phyloP scores from a whole-genome alignment of 78 protist genomes.

The Trichosphaerium sp. region DNA sequence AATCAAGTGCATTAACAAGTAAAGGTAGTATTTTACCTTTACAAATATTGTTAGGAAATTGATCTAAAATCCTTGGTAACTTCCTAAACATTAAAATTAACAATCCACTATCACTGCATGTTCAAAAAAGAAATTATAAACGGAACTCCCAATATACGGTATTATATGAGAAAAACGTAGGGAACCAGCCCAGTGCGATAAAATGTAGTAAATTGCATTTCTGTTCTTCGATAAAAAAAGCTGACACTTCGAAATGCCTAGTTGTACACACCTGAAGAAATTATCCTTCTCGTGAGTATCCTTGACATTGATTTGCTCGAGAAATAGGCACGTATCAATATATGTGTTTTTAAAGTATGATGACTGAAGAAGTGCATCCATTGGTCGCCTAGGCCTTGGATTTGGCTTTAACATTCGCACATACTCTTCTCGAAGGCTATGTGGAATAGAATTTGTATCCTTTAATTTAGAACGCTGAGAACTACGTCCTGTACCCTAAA shows the following conservation, averaged over 20 bases:
- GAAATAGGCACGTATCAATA: slow-evolving; percentile 40
- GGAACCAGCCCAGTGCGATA: too few relatives aligned
- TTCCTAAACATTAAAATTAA: slow-evolving; percentile 21
- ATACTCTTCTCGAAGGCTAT: too few relatives aligned
- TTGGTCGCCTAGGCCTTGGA: too few relatives aligned
- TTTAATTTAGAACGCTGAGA: too few relatives aligned
- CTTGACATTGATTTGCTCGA: slow-evolving; percentile 50
- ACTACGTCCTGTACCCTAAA: too few relatives aligned
- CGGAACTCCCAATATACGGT: not conserved
- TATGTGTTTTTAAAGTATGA: slow-evolving; percentile 33
- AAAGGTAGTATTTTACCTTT: slow-evolving; percentile 61
- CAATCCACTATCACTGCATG: too few relatives aligned
- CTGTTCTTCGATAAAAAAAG: not conserved
- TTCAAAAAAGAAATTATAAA: too few relatives aligned
- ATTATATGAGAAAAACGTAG: not conserved
- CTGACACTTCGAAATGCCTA: not conserved
- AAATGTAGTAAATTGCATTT: not conserved
- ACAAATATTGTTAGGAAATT: slow-evolving; percentile 35
- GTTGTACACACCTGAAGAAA: slow-evolving; percentile 40
- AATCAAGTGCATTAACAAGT: slow-evolving; percentile 47
- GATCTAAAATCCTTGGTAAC: slow-evolving; percentile 26
- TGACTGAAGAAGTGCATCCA: slow-evolving; percentile 21
- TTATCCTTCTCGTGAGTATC: slow-evolving; percentile 52
- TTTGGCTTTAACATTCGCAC: too few relatives aligned
- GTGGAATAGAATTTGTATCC: too few relatives aligned